Evolutionary conservation across 179 eudicot species (phyloP).

Genomic region (Gypsophila paniculata): DNA sequence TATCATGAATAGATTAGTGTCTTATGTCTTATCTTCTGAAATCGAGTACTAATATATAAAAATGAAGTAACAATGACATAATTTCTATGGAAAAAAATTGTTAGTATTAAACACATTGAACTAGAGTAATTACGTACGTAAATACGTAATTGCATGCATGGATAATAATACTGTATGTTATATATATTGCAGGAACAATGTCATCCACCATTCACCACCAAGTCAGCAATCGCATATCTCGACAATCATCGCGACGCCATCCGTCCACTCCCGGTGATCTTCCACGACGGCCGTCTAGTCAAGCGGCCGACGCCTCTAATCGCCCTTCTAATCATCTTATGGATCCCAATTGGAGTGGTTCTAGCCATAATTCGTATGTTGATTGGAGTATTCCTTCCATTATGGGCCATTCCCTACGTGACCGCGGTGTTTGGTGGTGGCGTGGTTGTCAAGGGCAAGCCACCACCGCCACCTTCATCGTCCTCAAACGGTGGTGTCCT

Average conservation of each 20-base stretch:
- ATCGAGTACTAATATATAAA: no score
- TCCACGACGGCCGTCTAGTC: constrained; percentile 91
- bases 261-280: constrained; percentile 81
- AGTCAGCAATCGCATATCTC: constrained; percentile 13
- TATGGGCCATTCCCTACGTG: constrained; percentile 57
- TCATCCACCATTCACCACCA: constrained; percentile 43
- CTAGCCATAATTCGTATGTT: constrained; percentile 61
- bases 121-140: neutral
- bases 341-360: constrained; percentile 70
- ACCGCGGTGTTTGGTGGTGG: constrained; percentile 53
- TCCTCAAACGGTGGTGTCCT: constrained; percentile 58
- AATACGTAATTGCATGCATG: neutral
- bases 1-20: neutral
- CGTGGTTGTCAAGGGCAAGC: constrained; percentile 64
- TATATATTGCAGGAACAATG: constrained; percentile 41
- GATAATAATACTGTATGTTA: neutral
- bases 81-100: neutral
- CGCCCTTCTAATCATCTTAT: constrained; percentile 62
- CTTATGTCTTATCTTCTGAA: no score
- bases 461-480: constrained; percentile 49
- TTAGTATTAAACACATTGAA: neutral
- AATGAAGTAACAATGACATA: neutral
- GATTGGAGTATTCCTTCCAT: constrained; percentile 50
- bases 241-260: constrained; percentile 28
- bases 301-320: constrained; percentile 65